Conservation (phyloP, 2,329 filamentous ascomycete genomes). For the Sclerotinia borealis region DNA sequence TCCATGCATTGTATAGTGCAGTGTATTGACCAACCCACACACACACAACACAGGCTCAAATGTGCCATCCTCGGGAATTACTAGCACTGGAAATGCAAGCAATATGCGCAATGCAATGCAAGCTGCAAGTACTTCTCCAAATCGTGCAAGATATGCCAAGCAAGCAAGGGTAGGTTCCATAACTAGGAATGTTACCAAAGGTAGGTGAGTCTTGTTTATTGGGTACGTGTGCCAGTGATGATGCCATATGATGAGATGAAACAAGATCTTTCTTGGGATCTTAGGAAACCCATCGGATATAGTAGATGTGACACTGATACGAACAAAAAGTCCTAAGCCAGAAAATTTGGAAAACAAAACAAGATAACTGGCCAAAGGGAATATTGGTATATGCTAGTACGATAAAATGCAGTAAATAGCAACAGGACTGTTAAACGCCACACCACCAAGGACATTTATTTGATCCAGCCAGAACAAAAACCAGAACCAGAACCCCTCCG, state of each 20-base stretch:
- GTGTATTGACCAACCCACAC: not conserved
- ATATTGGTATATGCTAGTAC: conserved; percentile 12
- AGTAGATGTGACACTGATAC: conserved; percentile 1
- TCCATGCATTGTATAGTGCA: not conserved
- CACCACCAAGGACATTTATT: conserved; percentile 4
- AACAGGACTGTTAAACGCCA: not conserved
- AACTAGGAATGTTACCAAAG: not conserved
- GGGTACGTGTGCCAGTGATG: not conserved
- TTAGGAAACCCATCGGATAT: not conserved
- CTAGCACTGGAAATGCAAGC: not conserved
- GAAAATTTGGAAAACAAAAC: not conserved
- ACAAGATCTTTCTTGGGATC: not conserved
- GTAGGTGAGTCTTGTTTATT: not conserved
- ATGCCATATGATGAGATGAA: conserved; percentile 5
- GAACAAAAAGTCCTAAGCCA: not conserved
- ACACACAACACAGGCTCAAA: not conserved
- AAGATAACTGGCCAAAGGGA: not conserved
- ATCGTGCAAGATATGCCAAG: conserved; percentile 8
- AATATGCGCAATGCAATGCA: conserved; percentile 4
- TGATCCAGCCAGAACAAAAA: not conserved
- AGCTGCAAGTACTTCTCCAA: not conserved
- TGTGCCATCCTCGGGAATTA: not conserved
- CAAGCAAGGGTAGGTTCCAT: not conserved
- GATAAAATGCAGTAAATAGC: conserved; percentile 3
- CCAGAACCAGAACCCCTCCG: not conserved